Evolutionary conservation across 139 green algal genomes (phyloP), one percentile per base, ranked within the genome.

Genomic region (Ettlia oleoabundans): DNA sequence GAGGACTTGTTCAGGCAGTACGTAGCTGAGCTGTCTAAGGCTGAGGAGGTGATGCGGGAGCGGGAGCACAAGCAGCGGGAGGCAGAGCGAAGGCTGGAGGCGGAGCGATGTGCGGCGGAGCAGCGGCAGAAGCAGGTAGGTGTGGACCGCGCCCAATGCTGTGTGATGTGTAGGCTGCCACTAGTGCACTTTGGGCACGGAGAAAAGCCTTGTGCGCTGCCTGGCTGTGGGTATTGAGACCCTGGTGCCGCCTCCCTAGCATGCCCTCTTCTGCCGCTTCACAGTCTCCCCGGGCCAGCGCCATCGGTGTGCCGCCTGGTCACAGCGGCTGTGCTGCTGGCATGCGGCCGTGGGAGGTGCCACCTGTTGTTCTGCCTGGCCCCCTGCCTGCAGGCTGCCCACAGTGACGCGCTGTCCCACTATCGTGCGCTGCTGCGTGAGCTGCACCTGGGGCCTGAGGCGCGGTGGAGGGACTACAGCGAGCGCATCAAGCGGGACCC

Each of bases 341-440:
- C n/a, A n/a, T n/a, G n/a, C n/a, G n/a, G n/a, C n/a, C n/a, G n/a
- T n/a, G n/a, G n/a, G n/a, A n/a, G n/a, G n/a, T n/a, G n/a, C n/a
- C n/a, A n/a, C n/a, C n/a, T n/a, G n/a, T n/a, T n/a, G n/a, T n/a
- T n/a, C n/a, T n/a, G n/a, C 58, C 19, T 40, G 35, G 13, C 28
- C 73, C 30, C 52, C 51, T n/a, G 24, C n/a, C 61, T 75, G 74
- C 69, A 86, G 62, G 91, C 90, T 1, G 88, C 85, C 1, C 85
- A 88, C 33, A 19, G 66, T 26, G 88, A 91, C 64, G 92, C 92
- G 9, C 71, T 85, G 7, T 55, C 83, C 10, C 76, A 83, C 30
- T 95, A 85, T 64, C 85, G 87, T 28, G 90, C 89, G 4, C 88
- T 95, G 66, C 80, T 95, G 70, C 64, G 35, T 10, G 92, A 95